These are phyloP conservation scores for Phytopythium helicoides DNA, from an alignment of 352 stramenopile genomes.

Conservation along the genomic window DNA sequence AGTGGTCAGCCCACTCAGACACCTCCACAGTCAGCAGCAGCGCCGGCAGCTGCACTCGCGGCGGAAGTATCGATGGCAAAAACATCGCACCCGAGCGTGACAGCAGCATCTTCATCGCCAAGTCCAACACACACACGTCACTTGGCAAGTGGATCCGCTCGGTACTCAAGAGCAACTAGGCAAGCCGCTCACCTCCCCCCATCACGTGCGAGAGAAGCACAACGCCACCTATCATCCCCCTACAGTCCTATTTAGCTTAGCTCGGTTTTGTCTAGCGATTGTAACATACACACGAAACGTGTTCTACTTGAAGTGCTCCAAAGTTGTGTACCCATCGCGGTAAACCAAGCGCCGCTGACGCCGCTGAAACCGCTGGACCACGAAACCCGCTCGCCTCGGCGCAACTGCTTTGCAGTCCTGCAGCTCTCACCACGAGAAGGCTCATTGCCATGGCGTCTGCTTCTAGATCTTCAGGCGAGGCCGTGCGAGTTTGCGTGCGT, in stretches of 20 bases:
- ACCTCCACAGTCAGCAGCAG: no score
- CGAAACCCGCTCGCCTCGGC: neutral
- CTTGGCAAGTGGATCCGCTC: constrained; percentile 70
- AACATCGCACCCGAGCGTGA: constrained; percentile 7
- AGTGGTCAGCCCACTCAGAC: constrained; percentile 4
- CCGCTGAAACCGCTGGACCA: no score
- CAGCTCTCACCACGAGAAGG: neutral
- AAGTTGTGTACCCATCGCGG: no score
- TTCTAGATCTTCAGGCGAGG: constrained; percentile 44
- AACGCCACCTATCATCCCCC: no score
- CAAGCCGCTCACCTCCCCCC: neutral
- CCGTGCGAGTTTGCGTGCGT: constrained; percentile 92
- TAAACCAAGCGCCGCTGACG: no score
- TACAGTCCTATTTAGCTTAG: no score
- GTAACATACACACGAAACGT: no score
- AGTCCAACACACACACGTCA: constrained; percentile 56
- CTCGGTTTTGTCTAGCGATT: no score
- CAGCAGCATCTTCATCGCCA: no score
- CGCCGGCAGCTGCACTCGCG: constrained; percentile 12
- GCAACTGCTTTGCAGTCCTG: neutral
- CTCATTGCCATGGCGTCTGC: constrained; percentile 1
- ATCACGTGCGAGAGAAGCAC: neutral
- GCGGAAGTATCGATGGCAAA: no score
- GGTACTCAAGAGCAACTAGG: constrained; percentile 50
- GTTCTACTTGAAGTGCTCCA: no score